Base-by-base conservation (phyloP, 1,284 basidiomycete species). In the Microbotryum intermedium region DNA sequence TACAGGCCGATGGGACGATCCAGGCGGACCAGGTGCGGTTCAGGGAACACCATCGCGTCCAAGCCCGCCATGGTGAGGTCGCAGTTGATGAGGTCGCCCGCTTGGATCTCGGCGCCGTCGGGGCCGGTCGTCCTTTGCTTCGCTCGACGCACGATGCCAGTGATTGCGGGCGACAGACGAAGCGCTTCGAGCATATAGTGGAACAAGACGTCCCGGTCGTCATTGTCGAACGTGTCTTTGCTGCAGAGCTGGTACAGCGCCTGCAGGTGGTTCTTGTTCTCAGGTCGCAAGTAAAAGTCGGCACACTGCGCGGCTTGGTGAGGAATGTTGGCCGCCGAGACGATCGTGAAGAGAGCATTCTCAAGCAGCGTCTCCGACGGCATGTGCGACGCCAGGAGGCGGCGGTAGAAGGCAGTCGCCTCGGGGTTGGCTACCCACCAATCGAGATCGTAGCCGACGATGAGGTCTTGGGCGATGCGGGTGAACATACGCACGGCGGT, bases 141-240 rank as follows among this genome's bases (percentile, higher is more conserved):
- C 46, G 58, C 61, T 45, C 59, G 45, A 23, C 68, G 66, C 21
- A 60, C 59, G 34, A 62, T 57, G 23, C 61, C 64, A 8, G 62
- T 46, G 18, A 65, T 55, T 45, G 57, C 50, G 4, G 68, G 68
- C 28, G 60, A 61, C 29, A 69, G 64, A 26, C 68, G 59, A 18
- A 66, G 50, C 1, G 52, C 64, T 50, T 69, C 66, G 29, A 57
- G 50, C 53, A 61, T 53, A 58, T 61, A 65, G 26, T 48, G 48
- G 47, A 58, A 55, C 28, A 46, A 11, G 47, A 61, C 54, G 11
- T 6, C 44, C 30, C 48, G 34, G 53, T 57, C 60, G 39, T 63
- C 47, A 16, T 42, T 48, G 6, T 64, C 34, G 46, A 52, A 52
- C 21, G 52, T 29, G 16, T 51, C 47, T 23, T 28, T 16, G 18